A percentile compares a stretch with the other conserved stretches of the same genome.
phyloP scores from a whole-genome alignment of 148 eudicot genomes.

The Vaccinium myrtillus region DNA sequence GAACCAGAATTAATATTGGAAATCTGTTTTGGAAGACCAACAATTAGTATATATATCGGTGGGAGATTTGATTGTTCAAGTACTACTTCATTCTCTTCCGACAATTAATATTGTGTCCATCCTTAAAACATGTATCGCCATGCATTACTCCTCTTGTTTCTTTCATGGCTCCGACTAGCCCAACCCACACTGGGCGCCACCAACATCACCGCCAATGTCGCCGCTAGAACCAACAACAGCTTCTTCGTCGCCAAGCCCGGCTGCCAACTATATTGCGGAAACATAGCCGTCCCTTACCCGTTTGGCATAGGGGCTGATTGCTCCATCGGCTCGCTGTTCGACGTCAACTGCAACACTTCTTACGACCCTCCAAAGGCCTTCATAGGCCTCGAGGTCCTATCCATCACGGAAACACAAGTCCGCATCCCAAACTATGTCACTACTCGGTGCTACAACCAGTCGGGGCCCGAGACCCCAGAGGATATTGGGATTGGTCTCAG shows the following conservation, averaged over 20 bases:
- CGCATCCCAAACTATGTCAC: conserved; percentile 13
- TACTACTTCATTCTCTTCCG: neutral
- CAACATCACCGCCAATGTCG: neutral
- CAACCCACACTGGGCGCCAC: neutral
- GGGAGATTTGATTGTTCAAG: neutral
- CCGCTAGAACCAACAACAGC: neutral
- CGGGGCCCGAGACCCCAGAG: neutral
- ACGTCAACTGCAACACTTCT: conserved; percentile 19
- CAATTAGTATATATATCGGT: too few relatives aligned
- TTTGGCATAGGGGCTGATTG: conserved; percentile 41
- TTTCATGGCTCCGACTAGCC: neutral
- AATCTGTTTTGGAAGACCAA: too few relatives aligned
- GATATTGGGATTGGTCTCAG: too few relatives aligned
- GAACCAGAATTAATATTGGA: too few relatives aligned
- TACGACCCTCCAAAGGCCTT: conserved; percentile 24
- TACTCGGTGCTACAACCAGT: conserved; percentile 19
- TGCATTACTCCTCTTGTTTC: neutral
- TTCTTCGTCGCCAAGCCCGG: conserved; percentile 15
- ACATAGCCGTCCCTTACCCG: conserved; percentile 40
- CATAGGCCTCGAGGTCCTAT: conserved; percentile 4
- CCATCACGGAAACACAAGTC: conserved; percentile 21
- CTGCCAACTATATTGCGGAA: conserved; percentile 26
- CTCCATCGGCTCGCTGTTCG: conserved; percentile 22
- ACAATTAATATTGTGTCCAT: neutral
- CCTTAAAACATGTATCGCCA: neutral